Conservation (phyloP, 208 protist species). For the Trichomonas vaginalis region DNA sequence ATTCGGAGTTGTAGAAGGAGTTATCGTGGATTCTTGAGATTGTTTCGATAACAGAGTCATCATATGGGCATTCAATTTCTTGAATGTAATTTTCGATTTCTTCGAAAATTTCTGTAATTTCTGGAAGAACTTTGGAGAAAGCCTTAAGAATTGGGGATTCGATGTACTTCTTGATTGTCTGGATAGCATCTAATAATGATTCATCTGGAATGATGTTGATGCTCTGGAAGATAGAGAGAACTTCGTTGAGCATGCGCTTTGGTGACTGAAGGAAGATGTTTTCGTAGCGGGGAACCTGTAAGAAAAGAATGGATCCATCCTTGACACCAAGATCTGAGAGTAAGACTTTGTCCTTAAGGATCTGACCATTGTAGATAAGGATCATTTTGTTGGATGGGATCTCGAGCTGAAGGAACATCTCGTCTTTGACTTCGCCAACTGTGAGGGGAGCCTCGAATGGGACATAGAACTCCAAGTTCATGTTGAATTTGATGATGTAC, state of each 20-base stretch:
- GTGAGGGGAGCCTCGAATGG: background rate
- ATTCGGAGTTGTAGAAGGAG: background rate
- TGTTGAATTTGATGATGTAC: background rate
- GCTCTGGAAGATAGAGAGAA: background rate
- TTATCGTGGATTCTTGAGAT: background rate
- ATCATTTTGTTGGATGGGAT: background rate
- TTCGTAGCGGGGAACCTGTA: background rate
- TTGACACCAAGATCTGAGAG: background rate
- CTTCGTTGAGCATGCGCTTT: background rate
- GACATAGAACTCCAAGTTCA: background rate
- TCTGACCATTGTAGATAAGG: background rate
- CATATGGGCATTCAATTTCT: background rate
- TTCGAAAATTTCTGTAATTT: background rate
- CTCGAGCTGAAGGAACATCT: background rate
- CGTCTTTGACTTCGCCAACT: background rate
- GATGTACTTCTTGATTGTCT: background rate
- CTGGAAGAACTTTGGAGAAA: background rate
- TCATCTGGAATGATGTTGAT: background rate
- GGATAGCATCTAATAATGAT: background rate
- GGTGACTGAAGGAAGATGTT: background rate
- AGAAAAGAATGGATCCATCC: background rate
- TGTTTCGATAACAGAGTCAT: background rate
- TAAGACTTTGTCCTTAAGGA: background rate
- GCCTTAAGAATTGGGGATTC: background rate
- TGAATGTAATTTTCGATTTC: background rate